Base-by-base conservation (phyloP, 208 protist genomes). In the Leishmania tropica region DNA sequence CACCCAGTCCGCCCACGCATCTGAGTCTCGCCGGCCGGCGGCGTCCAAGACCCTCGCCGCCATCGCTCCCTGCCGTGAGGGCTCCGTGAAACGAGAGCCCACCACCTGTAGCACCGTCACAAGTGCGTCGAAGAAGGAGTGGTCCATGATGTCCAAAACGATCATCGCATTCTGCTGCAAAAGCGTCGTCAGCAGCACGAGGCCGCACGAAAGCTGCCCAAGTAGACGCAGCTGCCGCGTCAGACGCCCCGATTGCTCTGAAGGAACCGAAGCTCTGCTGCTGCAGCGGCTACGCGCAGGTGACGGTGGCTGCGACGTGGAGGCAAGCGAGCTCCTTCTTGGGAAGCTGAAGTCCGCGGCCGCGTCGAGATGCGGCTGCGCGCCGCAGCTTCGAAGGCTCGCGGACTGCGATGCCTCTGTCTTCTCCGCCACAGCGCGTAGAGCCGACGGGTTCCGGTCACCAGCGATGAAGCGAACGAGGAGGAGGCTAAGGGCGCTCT, bases 81-180 rank as follows among this genome's bases (percentile, higher is more conserved):
- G 64, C 47, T 82, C 78, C 21, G 24, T 6, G 56, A 80, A 86
- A 42, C 72, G 77, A 79, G 65, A 75, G 8, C 83, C 83, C 4
- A 79, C 68, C 62, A 77, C 78, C 78, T 86, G 84, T 40, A 95
- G 78, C n/a, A 82, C 62, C 17, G 65, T 83, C 21, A 89, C 84
- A 17, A 92, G 80, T 19, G 85, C 89, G 35, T 92, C 89, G 75
- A 93, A 91, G 76, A 88, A 89, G 48, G 87, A 88, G 64, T 86
- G 87, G 60, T 90, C 85, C 92, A 95, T 93, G 58, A 87, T 83
- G 51, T 91, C 78, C 60, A 89, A 75, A 54, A 89, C 83, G 0
- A 78, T 62, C 47, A 77, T 60, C 54, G 88, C 84, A 72, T 48
- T 87, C 58, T 89, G 83, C 75, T 81, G 70, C 24, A 93, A 75